phyloP scores from a whole-genome alignment of 768 basidiomycete species.

The Exidia glandulosa region DNA sequence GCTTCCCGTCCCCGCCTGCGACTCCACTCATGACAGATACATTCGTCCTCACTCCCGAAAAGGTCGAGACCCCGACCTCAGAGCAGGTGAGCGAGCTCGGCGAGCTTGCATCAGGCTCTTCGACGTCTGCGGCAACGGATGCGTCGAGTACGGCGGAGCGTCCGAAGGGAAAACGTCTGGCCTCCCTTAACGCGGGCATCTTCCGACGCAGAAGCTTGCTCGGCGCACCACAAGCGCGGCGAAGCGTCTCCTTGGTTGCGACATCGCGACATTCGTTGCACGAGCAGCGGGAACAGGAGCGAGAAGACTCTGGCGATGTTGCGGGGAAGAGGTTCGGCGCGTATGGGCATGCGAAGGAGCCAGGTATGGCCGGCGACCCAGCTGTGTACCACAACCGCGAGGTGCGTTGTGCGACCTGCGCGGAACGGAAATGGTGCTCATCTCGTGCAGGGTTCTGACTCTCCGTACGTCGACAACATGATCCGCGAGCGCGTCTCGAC shows the following conservation, averaged over 20 bases:
- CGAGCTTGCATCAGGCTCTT: neutral
- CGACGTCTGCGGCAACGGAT: neutral
- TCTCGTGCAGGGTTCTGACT: neutral
- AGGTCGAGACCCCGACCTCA: neutral
- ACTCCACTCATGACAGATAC: neutral
- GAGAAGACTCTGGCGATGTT: slow-evolving; percentile 3
- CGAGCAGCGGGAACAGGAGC: neutral
- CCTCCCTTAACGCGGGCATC: neutral
- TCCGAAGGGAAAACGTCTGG: neutral
- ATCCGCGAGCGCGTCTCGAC: slow-evolving; percentile 86
- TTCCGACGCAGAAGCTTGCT: neutral
- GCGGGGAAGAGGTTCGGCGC: slow-evolving; percentile 7
- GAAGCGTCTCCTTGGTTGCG: neutral
- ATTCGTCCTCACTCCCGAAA: neutral
- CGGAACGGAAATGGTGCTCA: neutral
- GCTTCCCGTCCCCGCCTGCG: neutral
- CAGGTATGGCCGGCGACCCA: slow-evolving; percentile 48
- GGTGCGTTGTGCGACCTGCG: slow-evolving; percentile 23
- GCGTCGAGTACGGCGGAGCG: neutral
- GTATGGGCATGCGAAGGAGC: slow-evolving; percentile 3
- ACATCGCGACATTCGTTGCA: neutral
- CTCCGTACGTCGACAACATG: slow-evolving; percentile 44
- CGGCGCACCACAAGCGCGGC: neutral
- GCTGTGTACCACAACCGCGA: slow-evolving; percentile 40
- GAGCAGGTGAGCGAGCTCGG: neutral